Percentiles rank a stretch among this genome's conserved stretches.
phyloP scores from a whole-genome alignment of 345 rosid species.

The Euphorbia lathyris region DNA sequence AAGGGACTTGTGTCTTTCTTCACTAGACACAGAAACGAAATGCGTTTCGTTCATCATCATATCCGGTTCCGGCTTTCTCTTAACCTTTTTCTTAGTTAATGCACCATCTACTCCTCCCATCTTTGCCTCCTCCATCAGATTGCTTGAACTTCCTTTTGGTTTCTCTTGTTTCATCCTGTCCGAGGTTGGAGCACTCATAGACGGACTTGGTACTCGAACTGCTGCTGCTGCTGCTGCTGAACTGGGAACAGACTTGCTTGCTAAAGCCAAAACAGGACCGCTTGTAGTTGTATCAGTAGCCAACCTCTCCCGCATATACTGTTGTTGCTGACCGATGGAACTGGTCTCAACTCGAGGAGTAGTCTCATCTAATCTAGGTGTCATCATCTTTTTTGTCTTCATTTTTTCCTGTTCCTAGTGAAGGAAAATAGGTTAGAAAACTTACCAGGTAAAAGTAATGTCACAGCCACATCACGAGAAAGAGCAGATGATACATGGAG shows the following conservation, averaged over 20 bases:
- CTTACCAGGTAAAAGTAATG: conserved; percentile 2
- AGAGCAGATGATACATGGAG: conserved; percentile 7
- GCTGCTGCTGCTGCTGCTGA: conserved; percentile 32
- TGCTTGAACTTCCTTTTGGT: conserved; percentile 43
- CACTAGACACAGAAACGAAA: conserved; percentile 18
- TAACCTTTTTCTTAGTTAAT: conserved; percentile 44
- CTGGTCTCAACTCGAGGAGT: conserved; percentile 39
- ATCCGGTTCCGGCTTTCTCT: conserved; percentile 56
- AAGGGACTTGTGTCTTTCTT: conserved; percentile 34
- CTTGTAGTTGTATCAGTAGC: conserved; percentile 31
- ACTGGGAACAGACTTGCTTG: conserved; percentile 35
- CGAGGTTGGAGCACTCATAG: conserved; percentile 27
- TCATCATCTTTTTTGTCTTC: conserved; percentile 56
- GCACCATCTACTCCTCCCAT: conserved; percentile 28
- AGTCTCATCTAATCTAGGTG: conserved; percentile 39
- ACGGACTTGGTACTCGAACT: conserved; percentile 37
- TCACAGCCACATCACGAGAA: neutral
- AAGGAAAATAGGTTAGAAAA: neutral
- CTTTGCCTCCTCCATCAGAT: conserved; percentile 44
- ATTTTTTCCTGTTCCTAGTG: conserved; percentile 56
- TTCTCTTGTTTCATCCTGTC: conserved; percentile 59
- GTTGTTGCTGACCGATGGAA: conserved; percentile 39
- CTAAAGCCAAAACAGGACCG: conserved; percentile 35
- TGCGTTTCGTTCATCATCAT: conserved; percentile 36
- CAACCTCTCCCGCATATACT: conserved; percentile 37